These are phyloP conservation scores for Flaveria sonorensis DNA, from an alignment of 129 eudicot species.

Conservation along the genomic window DNA sequence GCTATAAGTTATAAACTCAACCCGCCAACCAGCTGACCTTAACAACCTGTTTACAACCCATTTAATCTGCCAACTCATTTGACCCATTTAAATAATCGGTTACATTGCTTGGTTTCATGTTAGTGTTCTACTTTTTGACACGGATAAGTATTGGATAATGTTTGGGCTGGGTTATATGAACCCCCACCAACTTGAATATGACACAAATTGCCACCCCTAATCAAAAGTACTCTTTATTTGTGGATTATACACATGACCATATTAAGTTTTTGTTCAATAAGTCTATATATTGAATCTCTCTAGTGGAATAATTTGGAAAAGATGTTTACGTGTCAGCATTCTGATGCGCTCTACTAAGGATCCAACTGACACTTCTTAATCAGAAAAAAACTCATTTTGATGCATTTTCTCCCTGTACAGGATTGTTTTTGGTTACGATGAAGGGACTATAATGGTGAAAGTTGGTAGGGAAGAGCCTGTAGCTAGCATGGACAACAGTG, in stretches of 20 bases:
- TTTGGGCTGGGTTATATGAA: not conserved
- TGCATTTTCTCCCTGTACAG: slow-evolving; percentile 38
- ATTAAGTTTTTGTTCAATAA: slow-evolving; percentile 9
- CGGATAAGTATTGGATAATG: not conserved
- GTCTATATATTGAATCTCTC: not conserved
- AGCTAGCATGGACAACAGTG: slow-evolving; percentile 92
- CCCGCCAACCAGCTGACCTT: no score
- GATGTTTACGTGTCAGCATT: not conserved
- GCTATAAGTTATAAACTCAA: not conserved
- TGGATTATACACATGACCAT: slow-evolving; percentile 9
- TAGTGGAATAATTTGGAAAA: slow-evolving; percentile 21
- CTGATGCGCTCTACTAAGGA: not conserved
- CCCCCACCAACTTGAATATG: not conserved
- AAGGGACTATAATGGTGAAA: slow-evolving; percentile 92
- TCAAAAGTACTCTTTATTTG: not conserved
- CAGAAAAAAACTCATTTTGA: slow-evolving; percentile 3
- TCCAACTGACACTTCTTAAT: slow-evolving; percentile 12
- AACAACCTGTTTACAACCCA: not conserved
- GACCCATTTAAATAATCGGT: not conserved
- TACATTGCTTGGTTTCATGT: not conserved
- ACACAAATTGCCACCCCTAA: not conserved
- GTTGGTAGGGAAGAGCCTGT: slow-evolving; percentile 92
- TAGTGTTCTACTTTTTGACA: not conserved
- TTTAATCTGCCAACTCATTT: not conserved
- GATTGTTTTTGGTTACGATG: slow-evolving; percentile 91